A percentile compares a stretch with the other conserved stretches of the same genome.
phyloP scores from a whole-genome alignment of 352 stramenopile genomes.

The Pythium myriotylum region DNA sequence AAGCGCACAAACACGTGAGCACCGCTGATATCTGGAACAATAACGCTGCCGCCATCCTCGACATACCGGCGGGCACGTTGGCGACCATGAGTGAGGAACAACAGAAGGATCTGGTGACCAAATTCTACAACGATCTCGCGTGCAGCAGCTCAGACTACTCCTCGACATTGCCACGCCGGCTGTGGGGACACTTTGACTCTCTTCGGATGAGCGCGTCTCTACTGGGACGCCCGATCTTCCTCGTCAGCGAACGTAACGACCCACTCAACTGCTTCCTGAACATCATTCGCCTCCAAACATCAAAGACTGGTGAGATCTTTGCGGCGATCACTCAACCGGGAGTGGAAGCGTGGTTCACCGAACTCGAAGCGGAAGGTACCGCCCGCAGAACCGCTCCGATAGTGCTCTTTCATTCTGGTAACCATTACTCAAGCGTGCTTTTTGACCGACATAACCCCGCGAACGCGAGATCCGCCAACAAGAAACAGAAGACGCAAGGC shows the following conservation, averaged over 20 bases:
- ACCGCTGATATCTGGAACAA: no score
- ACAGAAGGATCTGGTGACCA: neutral
- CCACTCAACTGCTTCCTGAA: conserved; percentile 2
- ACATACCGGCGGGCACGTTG: no score
- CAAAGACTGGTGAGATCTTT: neutral
- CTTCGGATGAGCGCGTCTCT: neutral
- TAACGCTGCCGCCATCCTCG: no score
- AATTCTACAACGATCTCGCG: conserved; percentile 3
- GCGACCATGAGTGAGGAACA: no score
- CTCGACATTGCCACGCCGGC: neutral
- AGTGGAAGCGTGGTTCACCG: neutral
- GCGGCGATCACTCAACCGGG: conserved; percentile 2
- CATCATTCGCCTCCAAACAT: neutral
- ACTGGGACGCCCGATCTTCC: neutral
- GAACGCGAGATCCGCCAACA: no score
- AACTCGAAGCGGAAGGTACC: neutral
- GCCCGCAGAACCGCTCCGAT: neutral
- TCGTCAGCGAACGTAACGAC: neutral
- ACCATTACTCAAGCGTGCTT: conserved; percentile 9
- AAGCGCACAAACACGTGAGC: no score
- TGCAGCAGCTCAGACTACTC: neutral
- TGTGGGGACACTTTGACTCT: conserved; percentile 11
- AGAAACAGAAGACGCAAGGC: no score
- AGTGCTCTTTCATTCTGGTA: neutral
- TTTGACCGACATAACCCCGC: neutral